These are phyloP conservation scores for Wolfiporia cocos DNA, from an alignment of 1,284 basidiomycete species.

Conservation along the genomic window DNA sequence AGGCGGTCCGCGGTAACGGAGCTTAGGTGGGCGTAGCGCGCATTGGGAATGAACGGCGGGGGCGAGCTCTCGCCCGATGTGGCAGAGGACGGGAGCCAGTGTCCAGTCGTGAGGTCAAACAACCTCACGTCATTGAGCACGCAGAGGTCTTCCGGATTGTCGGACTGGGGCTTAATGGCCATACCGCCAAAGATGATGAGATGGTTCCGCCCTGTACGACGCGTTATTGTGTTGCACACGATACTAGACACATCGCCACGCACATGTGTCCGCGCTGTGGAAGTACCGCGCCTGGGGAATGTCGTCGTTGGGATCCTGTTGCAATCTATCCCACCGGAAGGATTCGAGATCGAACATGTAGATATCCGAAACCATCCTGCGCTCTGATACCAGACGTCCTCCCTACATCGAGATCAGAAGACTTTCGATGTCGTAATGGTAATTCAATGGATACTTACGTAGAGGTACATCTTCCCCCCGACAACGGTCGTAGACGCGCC, in stretches of 20 bases:
- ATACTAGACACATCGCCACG: constrained; percentile 23
- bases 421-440: too few species aligned
- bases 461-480: constrained; percentile 80
- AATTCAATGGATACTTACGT: constrained; percentile 43
- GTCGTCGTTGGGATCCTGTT: constrained; percentile 58
- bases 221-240: constrained; percentile 12
- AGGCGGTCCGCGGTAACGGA: constrained; percentile 77
- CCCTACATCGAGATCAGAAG: constrained; percentile 49
- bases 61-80: constrained; percentile 20
- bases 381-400: constrained; percentile 79
- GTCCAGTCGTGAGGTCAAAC: constrained; percentile 65
- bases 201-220: constrained; percentile 69
- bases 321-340: constrained; percentile 71
- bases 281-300: constrained; percentile 81
- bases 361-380: constrained; percentile 84
- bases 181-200: constrained; percentile 92
- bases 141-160: constrained; percentile 66
- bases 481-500: constrained; percentile 83
- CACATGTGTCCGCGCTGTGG: constrained; percentile 86
- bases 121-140: constrained; percentile 85
- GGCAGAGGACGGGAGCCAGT: constrained; percentile 60
- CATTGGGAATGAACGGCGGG: constrained; percentile 38
- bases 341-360: constrained; percentile 81
- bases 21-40: constrained; percentile 89
- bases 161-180: constrained; percentile 68